Base-by-base conservation (phyloP, 1,284 basidiomycete genomes). In the Thelephora terrestris region DNA sequence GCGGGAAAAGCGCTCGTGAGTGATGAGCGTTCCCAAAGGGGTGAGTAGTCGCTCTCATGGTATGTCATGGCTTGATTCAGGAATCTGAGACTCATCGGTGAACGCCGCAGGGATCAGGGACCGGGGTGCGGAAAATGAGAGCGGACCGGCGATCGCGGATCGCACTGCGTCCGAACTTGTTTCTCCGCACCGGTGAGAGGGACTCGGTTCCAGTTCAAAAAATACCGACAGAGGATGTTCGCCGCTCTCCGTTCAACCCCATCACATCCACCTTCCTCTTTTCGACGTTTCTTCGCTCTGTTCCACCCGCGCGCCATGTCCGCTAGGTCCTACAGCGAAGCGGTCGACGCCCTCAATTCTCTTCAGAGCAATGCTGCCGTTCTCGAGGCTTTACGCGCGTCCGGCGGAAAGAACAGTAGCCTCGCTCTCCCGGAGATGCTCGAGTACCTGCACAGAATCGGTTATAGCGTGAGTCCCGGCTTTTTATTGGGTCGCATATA, bases 301-400 rank as follows among this genome's bases (percentile, higher is more conserved):
- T 20, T 18, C n/a, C n/a, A 2, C 25, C 21, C 21, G 14, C 39
- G 6, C 14, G 51, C 47, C 3, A 67, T 66, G 65, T 72, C 79
- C n/a, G 68, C 70, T 43, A 70, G 74, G 56, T 73, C 79, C 3
- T 89, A 89, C 59, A 69, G 76, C 56, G 87, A 93, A 54, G 96
- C 96, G 0, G 79, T 99, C 55, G 77, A 85, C 49, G 74, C 79
- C 49, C 78, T 99, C 51, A 99, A 99, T 65, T 79, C 88, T 29
- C 78, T 98, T 24, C 95, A 99, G 65, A 89, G 85, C 37, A 99
- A 99, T 74, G 91, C 92, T 25, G 91, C 91, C 17, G 81, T 83
- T 40, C 77, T 99, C 44, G 91, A 94, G 47, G 87, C 87, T 23
- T 77, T 86, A 38, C 80, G 89, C 46, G 85, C 85, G 45, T 80